These are phyloP conservation scores for Populus hybrid DNA, from an alignment of 441 rosid species.

Conservation along the genomic window DNA sequence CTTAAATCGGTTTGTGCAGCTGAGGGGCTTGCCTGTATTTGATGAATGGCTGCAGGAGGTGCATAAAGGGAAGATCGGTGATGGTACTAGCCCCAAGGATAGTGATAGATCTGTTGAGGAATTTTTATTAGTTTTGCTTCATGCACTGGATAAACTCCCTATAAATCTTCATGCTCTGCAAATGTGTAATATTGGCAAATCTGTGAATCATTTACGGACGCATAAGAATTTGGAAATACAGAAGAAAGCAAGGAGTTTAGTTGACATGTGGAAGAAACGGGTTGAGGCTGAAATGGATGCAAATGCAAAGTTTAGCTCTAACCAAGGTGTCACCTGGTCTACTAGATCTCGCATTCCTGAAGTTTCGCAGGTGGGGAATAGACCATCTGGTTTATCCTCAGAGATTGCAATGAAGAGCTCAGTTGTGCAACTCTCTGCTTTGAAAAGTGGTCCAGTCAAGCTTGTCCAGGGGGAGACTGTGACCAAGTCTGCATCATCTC, in stretches of 20 bases:
- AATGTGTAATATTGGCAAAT: constrained; percentile 89
- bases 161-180: constrained; percentile 90
- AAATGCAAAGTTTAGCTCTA: constrained; percentile 58
- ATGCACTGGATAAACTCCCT: constrained; percentile 91
- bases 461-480: constrained; percentile 47
- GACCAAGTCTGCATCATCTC: constrained; percentile 51
- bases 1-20: constrained; percentile 79
- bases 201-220: constrained; percentile 83
- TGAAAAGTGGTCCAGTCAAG: constrained; percentile 59
- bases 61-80: constrained; percentile 85
- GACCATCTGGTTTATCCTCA: constrained; percentile 53
- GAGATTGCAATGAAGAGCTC: constrained; percentile 68
- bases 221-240: constrained; percentile 85
- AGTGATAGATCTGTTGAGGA: constrained; percentile 71
- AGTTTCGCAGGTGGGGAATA: constrained; percentile 53
- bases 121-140: constrained; percentile 70
- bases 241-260: constrained; percentile 88
- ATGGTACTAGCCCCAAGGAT: constrained; percentile 61
- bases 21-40: constrained; percentile 77
- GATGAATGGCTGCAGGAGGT: constrained; percentile 99
- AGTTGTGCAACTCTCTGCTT: constrained; percentile 47
- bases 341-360: constrained; percentile 58
- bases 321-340: constrained; percentile 63
- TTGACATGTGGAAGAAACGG: constrained; percentile 97
- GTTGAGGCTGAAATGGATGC: constrained; percentile 98